These are phyloP conservation scores for Elaeagnus macrophylla DNA, from an alignment of 306 rosid genomes.

Conservation along the genomic window DNA sequence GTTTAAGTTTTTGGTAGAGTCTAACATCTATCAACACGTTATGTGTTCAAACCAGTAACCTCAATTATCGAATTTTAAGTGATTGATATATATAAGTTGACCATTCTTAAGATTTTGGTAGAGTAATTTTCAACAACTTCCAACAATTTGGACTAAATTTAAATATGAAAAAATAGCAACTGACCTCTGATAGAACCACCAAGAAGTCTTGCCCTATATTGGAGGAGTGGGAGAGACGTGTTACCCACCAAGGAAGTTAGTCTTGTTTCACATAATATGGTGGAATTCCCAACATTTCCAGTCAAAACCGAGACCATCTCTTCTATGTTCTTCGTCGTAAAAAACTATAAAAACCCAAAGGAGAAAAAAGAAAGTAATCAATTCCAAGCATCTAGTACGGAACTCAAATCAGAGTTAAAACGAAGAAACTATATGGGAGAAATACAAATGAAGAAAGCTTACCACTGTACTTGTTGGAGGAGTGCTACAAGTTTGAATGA, in stretches of 20 bases:
- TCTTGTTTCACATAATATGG: slow-evolving; percentile 25
- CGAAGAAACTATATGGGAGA: too few species aligned
- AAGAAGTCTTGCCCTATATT: slow-evolving; percentile 21
- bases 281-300: slow-evolving; percentile 30
- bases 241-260: slow-evolving; percentile 25
- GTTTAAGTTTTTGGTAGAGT: too few species aligned
- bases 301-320: slow-evolving; percentile 38
- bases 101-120: too few species aligned
- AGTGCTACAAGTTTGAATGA: too few species aligned
- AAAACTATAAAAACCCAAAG: not conserved
- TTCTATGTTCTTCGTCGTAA: slow-evolving; percentile 17
- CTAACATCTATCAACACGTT: too few species aligned
- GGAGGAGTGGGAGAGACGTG: slow-evolving; percentile 41
- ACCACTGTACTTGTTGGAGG: too few species aligned
- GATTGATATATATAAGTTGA: too few species aligned
- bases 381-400: not conserved
- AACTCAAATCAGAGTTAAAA: not conserved
- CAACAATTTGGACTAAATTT: not conserved
- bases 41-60: too few species aligned
- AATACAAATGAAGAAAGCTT: too few species aligned
- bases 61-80: too few species aligned
- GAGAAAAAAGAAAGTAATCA: not conserved
- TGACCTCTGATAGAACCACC: slow-evolving; percentile 41
- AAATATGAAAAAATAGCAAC: slow-evolving; percentile 13
- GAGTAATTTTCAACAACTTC: too few species aligned